Percentiles rank a stretch among this genome's conserved stretches.
phyloP scores from a whole-genome alignment of 495 filamentous ascomycete genomes.

The Tetracladium marchalianum region DNA sequence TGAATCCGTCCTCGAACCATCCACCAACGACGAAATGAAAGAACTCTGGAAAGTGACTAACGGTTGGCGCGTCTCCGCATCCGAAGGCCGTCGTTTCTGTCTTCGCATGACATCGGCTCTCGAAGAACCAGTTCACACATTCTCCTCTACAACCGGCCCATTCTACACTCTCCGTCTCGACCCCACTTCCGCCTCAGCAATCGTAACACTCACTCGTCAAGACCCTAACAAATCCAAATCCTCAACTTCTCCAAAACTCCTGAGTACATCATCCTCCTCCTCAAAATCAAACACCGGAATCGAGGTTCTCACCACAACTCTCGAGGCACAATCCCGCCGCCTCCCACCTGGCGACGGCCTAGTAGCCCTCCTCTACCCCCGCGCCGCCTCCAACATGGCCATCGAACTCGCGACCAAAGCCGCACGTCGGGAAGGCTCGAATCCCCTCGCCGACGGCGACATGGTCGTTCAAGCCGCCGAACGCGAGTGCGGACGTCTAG shows the following conservation, averaged over 20 bases:
- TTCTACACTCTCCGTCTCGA: conserved; percentile 43
- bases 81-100: conserved; percentile 41
- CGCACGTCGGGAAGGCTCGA: conserved; percentile 38
- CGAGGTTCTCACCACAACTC: conserved; percentile 47
- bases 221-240: conserved; percentile 41
- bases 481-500: conserved; percentile 60
- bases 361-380: conserved; percentile 64
- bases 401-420: conserved; percentile 50
- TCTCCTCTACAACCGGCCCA: conserved; percentile 38
- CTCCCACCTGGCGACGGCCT: conserved; percentile 56
- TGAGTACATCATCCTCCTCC: conserved; percentile 5
- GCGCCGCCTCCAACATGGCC: conserved; percentile 58
- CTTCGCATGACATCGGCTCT: conserved; percentile 34
- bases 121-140: conserved; percentile 41
- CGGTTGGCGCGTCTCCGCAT: conserved; percentile 39
- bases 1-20: conserved; percentile 31
- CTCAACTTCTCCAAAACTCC: conserved; percentile 7
- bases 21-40: conserved; percentile 40
- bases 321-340: conserved; percentile 47
- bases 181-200: conserved; percentile 43
- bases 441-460: conserved; percentile 22
- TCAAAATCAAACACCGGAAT: conserved; percentile 26
- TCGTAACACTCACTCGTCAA: conserved; percentile 39
- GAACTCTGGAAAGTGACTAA: conserved; percentile 45
- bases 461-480: conserved; percentile 51